Percentiles rank a stretch among this genome's conserved stretches.
Evolutionary conservation across 2,329 filamentous ascomycete genomes (phyloP).

Genomic region (Aspergillus flavus): DNA sequence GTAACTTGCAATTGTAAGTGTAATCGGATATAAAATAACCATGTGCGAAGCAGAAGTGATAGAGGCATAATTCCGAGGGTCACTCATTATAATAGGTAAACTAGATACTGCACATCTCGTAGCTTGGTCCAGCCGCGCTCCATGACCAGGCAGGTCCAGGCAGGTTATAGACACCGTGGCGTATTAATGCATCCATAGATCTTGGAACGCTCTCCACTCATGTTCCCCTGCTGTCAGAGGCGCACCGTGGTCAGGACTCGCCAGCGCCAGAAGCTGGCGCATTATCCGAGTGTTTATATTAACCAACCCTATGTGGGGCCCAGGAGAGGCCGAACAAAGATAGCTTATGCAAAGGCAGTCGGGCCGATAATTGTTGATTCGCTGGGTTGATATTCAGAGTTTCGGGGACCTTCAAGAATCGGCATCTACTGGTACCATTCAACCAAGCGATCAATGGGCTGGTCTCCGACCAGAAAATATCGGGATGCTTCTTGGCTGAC

Average conservation of each 20-base stretch:
- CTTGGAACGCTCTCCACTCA: neutral
- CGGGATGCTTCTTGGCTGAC: neutral
- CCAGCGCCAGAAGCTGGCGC: neutral
- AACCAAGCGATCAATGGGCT: neutral
- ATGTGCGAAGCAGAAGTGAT: too few species aligned
- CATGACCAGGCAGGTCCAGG: rapidly evolving
- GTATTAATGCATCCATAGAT: neutral
- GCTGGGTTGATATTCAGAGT: neutral
- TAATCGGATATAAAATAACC: neutral
- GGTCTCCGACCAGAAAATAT: neutral
- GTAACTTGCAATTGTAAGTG: neutral
- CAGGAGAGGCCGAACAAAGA: neutral
- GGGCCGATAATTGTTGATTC: neutral
- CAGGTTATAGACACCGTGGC: neutral
- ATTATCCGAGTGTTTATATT: neutral
- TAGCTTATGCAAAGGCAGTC: neutral
- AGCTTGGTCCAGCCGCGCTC: neutral
- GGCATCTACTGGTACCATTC: neutral
- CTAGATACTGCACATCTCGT: neutral
- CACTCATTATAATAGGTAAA: too few species aligned
- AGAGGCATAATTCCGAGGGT: too few species aligned
- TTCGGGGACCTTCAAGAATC: neutral
- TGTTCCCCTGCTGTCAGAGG: neutral
- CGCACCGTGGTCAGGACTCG: neutral
- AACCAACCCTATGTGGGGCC: too few species aligned